Base-by-base conservation (phyloP, 164 flowering plant species). In the Vitis amurensis region DNA sequence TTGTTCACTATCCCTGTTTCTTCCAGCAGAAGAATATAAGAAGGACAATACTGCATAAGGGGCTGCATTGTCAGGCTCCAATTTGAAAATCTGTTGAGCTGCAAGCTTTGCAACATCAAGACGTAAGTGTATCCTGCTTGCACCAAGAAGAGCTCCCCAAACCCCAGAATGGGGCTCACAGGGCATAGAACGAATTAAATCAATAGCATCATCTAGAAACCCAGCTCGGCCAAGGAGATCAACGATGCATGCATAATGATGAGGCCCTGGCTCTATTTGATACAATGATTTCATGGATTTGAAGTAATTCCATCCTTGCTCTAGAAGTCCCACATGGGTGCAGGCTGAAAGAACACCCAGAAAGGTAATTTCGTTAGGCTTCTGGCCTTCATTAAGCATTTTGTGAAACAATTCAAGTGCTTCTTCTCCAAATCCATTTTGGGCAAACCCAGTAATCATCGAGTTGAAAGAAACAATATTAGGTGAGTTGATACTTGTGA, bases 231-330 rank as follows among this genome's bases (percentile, higher is more conserved):
- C 71, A 61, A 73, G 47, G 11, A 73, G 72, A 55, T 73, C 76
- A 53, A 73, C 71, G 63, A 73, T 68, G 64, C 76, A 73, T 9
- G 76, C 76, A 62, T 68, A 73, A 60, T 73, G 76, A 30, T 63
- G 61, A 19, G 62, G 67, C 31, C 57, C 59, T 11, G 76, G 76
- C 12, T 68, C 67, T 12, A 73, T 55, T 48, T 61, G 8, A 31
- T 66, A 50, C 2, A 27, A 6, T 5, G 68, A 12, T 49, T 59
- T 52, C 74, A 72, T 72, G 11, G 56, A 29, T 1, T 27, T 58
- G 9, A 72, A 72, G n/a, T 58, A 51, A 19, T 17, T 50, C 37
- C 69, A 16, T 11, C 69, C 74, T 51, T 72, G 64, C 31, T 72
- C 59, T 15, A 66, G 69, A 9, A 72, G 55, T 13, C 74, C 74